A percentile compares a stretch with the other conserved stretches of the same genome.
phyloP scores from a whole-genome alignment of 169 alveolate species.

The Miamiensis avidus region DNA sequence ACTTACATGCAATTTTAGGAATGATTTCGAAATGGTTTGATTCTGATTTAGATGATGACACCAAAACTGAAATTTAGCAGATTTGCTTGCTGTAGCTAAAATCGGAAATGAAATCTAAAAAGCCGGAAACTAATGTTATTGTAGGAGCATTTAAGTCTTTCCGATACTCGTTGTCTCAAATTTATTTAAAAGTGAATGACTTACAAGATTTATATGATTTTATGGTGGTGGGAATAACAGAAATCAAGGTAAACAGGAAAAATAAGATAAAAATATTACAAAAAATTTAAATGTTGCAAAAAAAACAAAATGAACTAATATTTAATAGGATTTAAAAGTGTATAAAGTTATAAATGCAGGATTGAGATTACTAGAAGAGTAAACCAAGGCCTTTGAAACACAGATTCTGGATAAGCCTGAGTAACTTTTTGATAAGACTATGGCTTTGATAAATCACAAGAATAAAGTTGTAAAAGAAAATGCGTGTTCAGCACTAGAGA shows the following conservation, averaged over 20 bases:
- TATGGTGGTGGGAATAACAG: slow-evolving; percentile 5
- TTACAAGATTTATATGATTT: slow-evolving; percentile 1
- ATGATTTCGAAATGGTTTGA: slow-evolving; percentile 1
- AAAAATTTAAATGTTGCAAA: neutral
- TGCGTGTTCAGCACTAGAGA: slow-evolving; percentile 29
- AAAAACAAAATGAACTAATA: too few species aligned
- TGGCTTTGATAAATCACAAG: slow-evolving; percentile 17
- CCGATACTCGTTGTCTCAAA: slow-evolving; percentile 12
- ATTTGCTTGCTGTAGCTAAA: slow-evolving; percentile 6
- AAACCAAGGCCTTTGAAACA: slow-evolving; percentile 11
- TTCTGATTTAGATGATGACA: slow-evolving; percentile 1
- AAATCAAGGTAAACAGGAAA: slow-evolving; percentile 12
- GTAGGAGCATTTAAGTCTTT: slow-evolving; percentile 33
- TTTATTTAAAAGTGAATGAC: neutral
- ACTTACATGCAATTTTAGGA: neutral
- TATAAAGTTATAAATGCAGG: neutral
- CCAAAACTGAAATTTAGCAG: slow-evolving; percentile 9
- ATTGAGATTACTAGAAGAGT: slow-evolving; percentile 12
- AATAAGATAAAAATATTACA: neutral
- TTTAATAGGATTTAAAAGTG: neutral
- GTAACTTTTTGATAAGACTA: slow-evolving; percentile 18
- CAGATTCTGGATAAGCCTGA: slow-evolving; percentile 18
- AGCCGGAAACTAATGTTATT: slow-evolving; percentile 26
- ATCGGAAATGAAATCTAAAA: slow-evolving; percentile 7
- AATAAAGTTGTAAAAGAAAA: slow-evolving; percentile 38